Percentiles rank a stretch among this genome's conserved stretches.
These are phyloP conservation scores for Torrubiellomyces zombiae DNA, from an alignment of 2,329 filamentous ascomycete genomes.

Conservation along the genomic window DNA sequence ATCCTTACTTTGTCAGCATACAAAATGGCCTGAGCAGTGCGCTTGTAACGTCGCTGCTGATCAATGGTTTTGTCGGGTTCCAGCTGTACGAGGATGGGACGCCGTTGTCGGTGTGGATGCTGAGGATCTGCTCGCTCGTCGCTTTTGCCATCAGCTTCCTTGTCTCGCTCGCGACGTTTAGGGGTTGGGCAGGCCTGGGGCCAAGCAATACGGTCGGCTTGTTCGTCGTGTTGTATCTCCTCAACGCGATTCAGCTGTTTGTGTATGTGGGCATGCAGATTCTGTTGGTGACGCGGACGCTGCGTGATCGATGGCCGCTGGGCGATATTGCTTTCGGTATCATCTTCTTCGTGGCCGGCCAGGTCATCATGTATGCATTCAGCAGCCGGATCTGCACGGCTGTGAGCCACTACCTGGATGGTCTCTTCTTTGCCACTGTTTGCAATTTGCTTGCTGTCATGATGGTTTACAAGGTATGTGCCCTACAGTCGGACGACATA, in stretches of 20 bases:
- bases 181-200: constrained; percentile 70
- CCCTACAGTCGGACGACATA: not conserved
- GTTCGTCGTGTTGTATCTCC: constrained; percentile 80
- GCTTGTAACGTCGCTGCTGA: constrained; percentile 72
- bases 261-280: constrained; percentile 81
- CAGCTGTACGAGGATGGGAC: constrained; percentile 97
- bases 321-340: constrained; percentile 82
- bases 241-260: constrained; percentile 75
- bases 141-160: constrained; percentile 81
- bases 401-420: constrained; percentile 84
- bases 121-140: constrained; percentile 58
- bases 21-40: constrained; percentile 78
- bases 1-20: constrained; percentile 79
- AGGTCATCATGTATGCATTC: constrained; percentile 84
- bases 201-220: constrained; percentile 77
- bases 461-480: constrained; percentile 95
- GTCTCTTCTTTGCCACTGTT: constrained; percentile 82
- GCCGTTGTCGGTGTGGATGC: constrained; percentile 79
- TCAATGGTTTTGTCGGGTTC: constrained; percentile 97
- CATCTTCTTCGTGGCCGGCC: constrained; percentile 81
- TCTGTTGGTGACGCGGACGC: constrained; percentile 70
- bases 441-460: constrained; percentile 91
- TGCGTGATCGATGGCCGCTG: constrained; percentile 90
- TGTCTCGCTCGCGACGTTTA: constrained; percentile 83
- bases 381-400: constrained; percentile 70